Percentiles rank a stretch among this genome's conserved stretches.
Evolutionary conservation across 2,329 filamentous ascomycete species (phyloP).

Genomic region (Acrodontium crateriforme): DNA sequence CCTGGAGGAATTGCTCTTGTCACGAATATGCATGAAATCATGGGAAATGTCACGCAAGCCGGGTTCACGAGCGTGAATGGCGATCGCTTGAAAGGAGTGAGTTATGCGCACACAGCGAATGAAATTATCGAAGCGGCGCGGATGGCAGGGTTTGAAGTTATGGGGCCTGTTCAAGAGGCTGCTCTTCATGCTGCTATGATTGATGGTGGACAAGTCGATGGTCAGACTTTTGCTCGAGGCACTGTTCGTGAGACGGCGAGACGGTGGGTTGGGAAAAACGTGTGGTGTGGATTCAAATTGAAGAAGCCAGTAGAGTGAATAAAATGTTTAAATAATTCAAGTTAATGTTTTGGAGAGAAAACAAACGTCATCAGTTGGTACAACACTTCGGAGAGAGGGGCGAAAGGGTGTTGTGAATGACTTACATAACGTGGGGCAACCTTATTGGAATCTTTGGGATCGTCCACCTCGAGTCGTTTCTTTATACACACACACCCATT

Average conservation of each 20-base stretch:
- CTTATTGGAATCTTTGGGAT: too few relatives aligned
- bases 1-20: constrained; percentile 40
- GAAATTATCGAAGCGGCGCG: constrained; percentile 39
- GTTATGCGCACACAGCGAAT: constrained; percentile 40
- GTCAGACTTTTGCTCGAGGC: constrained; percentile 17
- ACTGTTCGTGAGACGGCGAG: constrained; percentile 21
- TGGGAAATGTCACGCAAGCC: constrained; percentile 46
- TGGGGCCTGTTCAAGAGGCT: constrained; percentile 17
- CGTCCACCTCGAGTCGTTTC: too few relatives aligned
- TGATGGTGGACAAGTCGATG: constrained; percentile 10
- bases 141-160: constrained; percentile 19
- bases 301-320: too few relatives aligned
- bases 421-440: too few relatives aligned
- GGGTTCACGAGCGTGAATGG: constrained; percentile 45
- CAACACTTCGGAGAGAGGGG: too few relatives aligned
- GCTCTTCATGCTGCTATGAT: constrained; percentile 17
- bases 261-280: constrained; percentile 28
- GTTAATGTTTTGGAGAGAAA: too few relatives aligned
- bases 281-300: constrained; percentile 27
- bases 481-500: too few relatives aligned
- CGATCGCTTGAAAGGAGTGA: constrained; percentile 45
- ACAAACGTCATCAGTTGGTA: too few relatives aligned
- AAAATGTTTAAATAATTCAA: too few relatives aligned
- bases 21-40: constrained; percentile 57
- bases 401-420: too few relatives aligned